phyloP scores from a whole-genome alignment of 2,329 filamentous ascomycete genomes.

The Passalora sequoiae region DNA sequence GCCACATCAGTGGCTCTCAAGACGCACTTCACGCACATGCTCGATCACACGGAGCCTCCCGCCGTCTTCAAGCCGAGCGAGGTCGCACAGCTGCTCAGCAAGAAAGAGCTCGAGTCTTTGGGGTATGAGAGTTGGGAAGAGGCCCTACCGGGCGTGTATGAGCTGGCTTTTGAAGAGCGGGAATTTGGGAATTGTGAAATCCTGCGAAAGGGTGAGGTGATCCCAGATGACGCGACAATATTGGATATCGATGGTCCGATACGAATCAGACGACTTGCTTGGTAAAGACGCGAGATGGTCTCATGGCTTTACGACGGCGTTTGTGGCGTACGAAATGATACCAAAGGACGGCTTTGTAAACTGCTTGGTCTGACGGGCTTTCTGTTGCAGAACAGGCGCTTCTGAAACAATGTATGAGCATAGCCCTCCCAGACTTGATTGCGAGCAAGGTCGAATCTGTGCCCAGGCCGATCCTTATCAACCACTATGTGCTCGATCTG shows the following conservation, averaged over 20 bases:
- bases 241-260: slow-evolving; percentile 45
- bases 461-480: no score
- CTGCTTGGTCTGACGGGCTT: no score
- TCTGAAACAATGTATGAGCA: no score
- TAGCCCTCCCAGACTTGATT: no score
- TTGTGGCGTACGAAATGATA: background rate
- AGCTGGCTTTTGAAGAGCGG: slow-evolving; percentile 43
- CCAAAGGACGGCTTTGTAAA: no score
- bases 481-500: no score
- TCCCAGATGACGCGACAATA: slow-evolving; percentile 32
- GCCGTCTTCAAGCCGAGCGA: slow-evolving; percentile 50
- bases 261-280: slow-evolving; percentile 31
- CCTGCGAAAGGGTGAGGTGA: slow-evolving; percentile 43
- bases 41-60: slow-evolving; percentile 36
- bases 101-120: slow-evolving; percentile 35
- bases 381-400: no score
- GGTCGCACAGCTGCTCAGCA: slow-evolving; percentile 42
- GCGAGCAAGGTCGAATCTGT: no score
- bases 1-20: slow-evolving; percentile 25
- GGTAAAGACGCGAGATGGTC: background rate
- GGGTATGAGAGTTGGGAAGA: slow-evolving; percentile 42
- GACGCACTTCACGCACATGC: slow-evolving; percentile 24
- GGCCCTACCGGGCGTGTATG: slow-evolving; percentile 42
- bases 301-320: background rate
- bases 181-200: slow-evolving; percentile 45